Evolutionary conservation across 2,329 filamentous ascomycete genomes (phyloP), one percentile per base, ranked within the genome.

Genomic region (Keithomyces neogunnii): DNA sequence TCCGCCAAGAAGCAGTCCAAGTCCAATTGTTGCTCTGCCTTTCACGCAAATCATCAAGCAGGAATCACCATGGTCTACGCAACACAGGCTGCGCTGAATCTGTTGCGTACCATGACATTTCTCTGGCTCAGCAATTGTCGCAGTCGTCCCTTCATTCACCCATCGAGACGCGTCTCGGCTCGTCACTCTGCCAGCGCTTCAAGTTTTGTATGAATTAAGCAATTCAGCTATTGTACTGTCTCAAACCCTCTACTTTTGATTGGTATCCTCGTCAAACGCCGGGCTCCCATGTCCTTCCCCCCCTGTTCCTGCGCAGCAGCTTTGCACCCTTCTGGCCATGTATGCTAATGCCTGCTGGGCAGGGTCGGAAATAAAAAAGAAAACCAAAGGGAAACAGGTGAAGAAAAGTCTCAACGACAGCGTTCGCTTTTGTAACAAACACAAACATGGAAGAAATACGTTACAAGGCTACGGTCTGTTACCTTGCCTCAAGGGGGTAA

Each of bases 231-330:
- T 19, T 46, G 45, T 51, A 19, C 44, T 46, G 35, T 43, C 52
- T 40, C 45, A 43, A 30, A 38, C 45, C 46, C 39, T 10, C 31
- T 51, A 47, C 19, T 19, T 19, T 19, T 19, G 19, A 19, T 53
- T 54, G 50, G 44, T 54, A 45, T 54, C 38, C 47, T 50, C 30
- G 35, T 48, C 50, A 48, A 53, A 54, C 52, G 50, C 52, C 52
- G 19, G 32, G 43, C 35, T 40, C 43, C 45, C 33, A 44, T 35
- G 31, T 47, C 36, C 28, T 46, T 48, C 38, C 39, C 28, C 42
- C 36, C 45, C 13, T 43, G 11, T 33, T 11, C 38, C 26, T 49
- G 33, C 47, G 8, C 28, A 31, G 33, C 40, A 48, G 43, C 32
- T 43, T 13, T 30, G 26, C 40, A 26, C 28, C 19, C 26, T 7